Evolutionary conservation across 2,329 filamentous ascomycete species (phyloP), one percentile per base, ranked within the genome.

Genomic region (Pestalotiopsis sp.): DNA sequence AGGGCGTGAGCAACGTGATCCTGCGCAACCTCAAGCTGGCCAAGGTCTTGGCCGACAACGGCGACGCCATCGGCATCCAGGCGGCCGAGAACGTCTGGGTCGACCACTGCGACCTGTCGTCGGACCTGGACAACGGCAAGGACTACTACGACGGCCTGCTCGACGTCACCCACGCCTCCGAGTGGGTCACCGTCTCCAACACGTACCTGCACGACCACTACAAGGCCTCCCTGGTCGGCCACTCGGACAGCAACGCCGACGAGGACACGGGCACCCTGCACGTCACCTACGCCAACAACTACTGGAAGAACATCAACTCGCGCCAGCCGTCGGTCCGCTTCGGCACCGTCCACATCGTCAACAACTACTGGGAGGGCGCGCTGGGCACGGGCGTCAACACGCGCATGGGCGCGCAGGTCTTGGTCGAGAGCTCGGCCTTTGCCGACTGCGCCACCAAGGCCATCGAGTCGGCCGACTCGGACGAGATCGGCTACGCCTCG

Each of bases 131-230:
- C 72, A 81, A 87, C 75, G 88, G 84, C 81, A 92, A 92, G 81
- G 89, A 92, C 81, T 90, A 86, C 81, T 92, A 90, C 75, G 90
- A 92, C 67, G 90, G 90, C 39, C 84, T 92, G 1, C 79, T 89
- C 61, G 90, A 92, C 72, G 79, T 85, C 64, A 90, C 85, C 64
- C 89, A 91, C 78, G 90, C 82, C 61, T 81, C 85, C 11, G 88
- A 92, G 80, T 91, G 81, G 73, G 77, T 91, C 67, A 91, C 85
- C 67, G 75, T 86, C 68, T 81, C 79, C 56, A 77, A 81, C 73
- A 78, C 72, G 10, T 80, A 79, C 71, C 71, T 81, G 67, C 80
- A 81, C 70, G 80, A 91, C 70, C 87, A 90, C 83, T 75, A 74
- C 68, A 73, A 76, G 64, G 71, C 74, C 60, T 78, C 76, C 52